Evolutionary conservation across 768 basidiomycete species (phyloP), one percentile per base, ranked within the genome.

Genomic region (Gloeopeniophorella convolvens): DNA sequence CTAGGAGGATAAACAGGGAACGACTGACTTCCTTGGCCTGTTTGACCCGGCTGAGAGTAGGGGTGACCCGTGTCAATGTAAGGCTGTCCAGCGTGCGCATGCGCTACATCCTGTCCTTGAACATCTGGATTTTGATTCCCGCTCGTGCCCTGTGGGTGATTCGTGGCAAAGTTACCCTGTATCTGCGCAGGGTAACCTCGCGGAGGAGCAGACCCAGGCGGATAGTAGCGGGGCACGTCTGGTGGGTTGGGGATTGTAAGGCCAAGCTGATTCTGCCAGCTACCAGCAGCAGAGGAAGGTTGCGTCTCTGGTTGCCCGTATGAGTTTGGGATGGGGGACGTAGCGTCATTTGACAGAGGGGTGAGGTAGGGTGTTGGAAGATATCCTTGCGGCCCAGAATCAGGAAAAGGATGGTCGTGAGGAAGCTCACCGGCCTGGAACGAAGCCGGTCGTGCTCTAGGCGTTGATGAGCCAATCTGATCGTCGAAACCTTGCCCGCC

Each of bases 231-330:
- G 43, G 48, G 47, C 11, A 41, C 54, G 40, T 45, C 53, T 10
- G 56, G 50, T 13, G 61, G 56, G 26, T 60, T 54, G 21, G 58
- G 60, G 31, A 64, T 60, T n/a, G 43, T 39, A 28, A 47, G 54
- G 10, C 45, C 49, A n/a, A 41, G 43, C 35, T 50, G 59, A 3
- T 32, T 34, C 30, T 45, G 42, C 46, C 20, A 26, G 6, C 33
- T 39, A 1, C 21, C 26, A 21, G 48, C 26, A 21, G 48, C n/a
- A 37, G 58, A 24, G 47, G 42, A 7, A 51, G 49, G 27, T 54
- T 55, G 39, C 35, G 48, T 1, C 50, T 50, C 18, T 24, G 48
- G 13, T 18, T 42, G 36, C 52, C 35, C 32, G 50, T 50, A 35
- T 47, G 51, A 30, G 45, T 31, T 33, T 28, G 50, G 9, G 41